Conservation (phyloP, 176 grass and related monocot genomes). For the Cymbopogon citratus region DNA sequence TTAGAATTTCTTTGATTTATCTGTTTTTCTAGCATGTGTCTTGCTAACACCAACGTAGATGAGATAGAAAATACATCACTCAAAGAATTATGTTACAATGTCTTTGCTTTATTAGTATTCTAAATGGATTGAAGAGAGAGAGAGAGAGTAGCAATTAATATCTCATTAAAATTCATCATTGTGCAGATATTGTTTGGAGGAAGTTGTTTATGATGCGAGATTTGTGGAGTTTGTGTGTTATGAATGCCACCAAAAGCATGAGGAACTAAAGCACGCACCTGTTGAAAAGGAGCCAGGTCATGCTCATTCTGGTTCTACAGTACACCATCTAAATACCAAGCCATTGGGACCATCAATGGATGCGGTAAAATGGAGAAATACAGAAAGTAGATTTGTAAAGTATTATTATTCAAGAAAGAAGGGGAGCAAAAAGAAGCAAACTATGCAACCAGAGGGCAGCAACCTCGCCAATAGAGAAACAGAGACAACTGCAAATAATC, state of each 20-base stretch:
- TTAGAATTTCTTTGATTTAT: neutral
- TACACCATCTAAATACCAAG: neutral
- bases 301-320: neutral
- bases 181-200: constrained; percentile 28
- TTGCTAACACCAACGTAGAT: neutral
- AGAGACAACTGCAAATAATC: neutral
- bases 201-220: constrained; percentile 19
- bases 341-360: neutral
- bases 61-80: neutral
- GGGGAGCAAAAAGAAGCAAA: neutral
- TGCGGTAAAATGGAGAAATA: neutral
- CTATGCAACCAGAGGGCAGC: neutral
- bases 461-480: neutral
- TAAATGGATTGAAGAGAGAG: neutral
- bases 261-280: neutral
- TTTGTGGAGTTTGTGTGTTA: constrained; percentile 13
- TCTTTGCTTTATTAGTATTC: neutral
- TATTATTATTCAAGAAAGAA: constrained; percentile 14
- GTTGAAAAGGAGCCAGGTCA: neutral
- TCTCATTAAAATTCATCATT: neutral
- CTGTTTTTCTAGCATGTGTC: neutral
- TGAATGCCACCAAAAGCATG: constrained; percentile 4
- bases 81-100: neutral
- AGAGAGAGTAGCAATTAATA: neutral
- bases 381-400: neutral